phyloP scores from a whole-genome alignment of 2,329 filamentous ascomycete genomes.

The Didymella glomerata region DNA sequence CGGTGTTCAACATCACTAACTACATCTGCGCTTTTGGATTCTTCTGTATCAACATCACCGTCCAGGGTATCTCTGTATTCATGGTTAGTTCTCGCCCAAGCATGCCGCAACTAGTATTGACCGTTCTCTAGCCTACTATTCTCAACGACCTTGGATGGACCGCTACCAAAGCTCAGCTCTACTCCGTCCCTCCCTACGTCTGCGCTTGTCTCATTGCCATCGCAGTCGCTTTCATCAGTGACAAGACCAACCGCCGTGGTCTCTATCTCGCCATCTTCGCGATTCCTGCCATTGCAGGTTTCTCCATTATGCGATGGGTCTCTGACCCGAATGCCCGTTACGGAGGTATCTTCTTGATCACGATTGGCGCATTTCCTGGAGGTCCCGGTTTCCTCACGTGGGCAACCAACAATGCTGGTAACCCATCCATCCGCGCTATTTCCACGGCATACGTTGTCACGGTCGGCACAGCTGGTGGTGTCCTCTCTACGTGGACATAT shows the following conservation, averaged over 20 bases:
- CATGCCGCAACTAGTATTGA: conserved; percentile 17
- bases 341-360: conserved; percentile 64
- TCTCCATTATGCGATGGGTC: conserved; percentile 64
- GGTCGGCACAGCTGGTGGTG: conserved; percentile 67
- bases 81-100: conserved; percentile 38
- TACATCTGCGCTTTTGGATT: conserved; percentile 66
- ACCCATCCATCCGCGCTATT: conserved; percentile 65
- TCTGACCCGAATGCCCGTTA: conserved; percentile 64
- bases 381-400: conserved; percentile 67
- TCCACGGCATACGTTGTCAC: conserved; percentile 71
- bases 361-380: conserved; percentile 65
- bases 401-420: conserved; percentile 67
- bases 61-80: conserved; percentile 58
- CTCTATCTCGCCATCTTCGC: conserved; percentile 50
- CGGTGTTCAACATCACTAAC: conserved; percentile 66
- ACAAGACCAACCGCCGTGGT: conserved; percentile 51
- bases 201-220: conserved; percentile 50
- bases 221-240: conserved; percentile 46
- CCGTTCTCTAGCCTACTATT: conserved; percentile 46
- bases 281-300: conserved; percentile 59
- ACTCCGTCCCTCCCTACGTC: conserved; percentile 52
- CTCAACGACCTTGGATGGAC: conserved; percentile 51
- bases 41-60: conserved; percentile 68
- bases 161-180: conserved; percentile 50
- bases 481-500: conserved; percentile 66